phyloP scores from a whole-genome alignment of 495 filamentous ascomycete genomes.

The Podospora sp. region DNA sequence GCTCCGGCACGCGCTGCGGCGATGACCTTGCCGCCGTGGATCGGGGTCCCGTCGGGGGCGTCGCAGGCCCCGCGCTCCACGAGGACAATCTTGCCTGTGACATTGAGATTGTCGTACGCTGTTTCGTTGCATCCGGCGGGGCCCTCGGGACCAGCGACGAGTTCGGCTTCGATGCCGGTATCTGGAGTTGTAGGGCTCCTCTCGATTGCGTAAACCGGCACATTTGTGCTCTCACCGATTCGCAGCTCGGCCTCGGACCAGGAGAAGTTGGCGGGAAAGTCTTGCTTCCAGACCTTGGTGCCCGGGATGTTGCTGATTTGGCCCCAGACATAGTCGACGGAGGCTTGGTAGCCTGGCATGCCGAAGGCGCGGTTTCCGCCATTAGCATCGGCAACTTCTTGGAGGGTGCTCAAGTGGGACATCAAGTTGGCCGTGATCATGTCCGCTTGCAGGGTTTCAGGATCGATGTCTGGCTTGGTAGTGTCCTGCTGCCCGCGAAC shows the following conservation, averaged over 20 bases:
- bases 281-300: slow-evolving; percentile 41
- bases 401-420: slow-evolving; percentile 29
- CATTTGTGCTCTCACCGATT: slow-evolving; percentile 35
- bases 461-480: slow-evolving; percentile 11
- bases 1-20: slow-evolving; percentile 44
- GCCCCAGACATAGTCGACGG: slow-evolving; percentile 46
- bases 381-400: slow-evolving; percentile 44
- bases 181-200: slow-evolving; percentile 44
- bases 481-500: too few relatives aligned
- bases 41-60: too few relatives aligned
- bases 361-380: slow-evolving; percentile 54
- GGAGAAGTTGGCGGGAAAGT: slow-evolving; percentile 41
- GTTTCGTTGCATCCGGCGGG: slow-evolving; percentile 32
- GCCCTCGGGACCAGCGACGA: slow-evolving; percentile 44
- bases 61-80: slow-evolving; percentile 44
- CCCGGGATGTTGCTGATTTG: slow-evolving; percentile 30
- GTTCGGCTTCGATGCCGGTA: slow-evolving; percentile 44
- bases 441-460: slow-evolving; percentile 12
- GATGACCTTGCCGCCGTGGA: slow-evolving; percentile 41
- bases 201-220: slow-evolving; percentile 43
- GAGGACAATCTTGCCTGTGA: slow-evolving; percentile 50
- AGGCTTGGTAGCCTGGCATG: slow-evolving; percentile 47
- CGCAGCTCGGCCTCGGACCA: slow-evolving; percentile 36
- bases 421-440: slow-evolving; percentile 17
- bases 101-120: slow-evolving; percentile 39